Conservation (phyloP, 2,329 filamentous ascomycete genomes). For the Lasiodiplodia citricola region DNA sequence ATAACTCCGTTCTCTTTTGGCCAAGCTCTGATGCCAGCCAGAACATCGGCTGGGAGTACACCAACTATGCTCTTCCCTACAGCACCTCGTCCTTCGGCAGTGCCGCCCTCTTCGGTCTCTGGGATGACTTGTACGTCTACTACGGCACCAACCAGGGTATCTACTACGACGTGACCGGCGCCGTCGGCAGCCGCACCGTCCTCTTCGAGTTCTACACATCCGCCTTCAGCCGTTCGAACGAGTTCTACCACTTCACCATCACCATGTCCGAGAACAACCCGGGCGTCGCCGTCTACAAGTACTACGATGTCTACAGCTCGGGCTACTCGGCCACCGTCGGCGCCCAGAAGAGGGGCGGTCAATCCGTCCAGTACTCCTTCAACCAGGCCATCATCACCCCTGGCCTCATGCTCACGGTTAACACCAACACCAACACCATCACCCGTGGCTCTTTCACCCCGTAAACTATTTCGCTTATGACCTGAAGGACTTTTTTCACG, state of each 20-base stretch:
- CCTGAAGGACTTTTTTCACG: background rate
- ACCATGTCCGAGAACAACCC: background rate
- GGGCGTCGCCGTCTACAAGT: background rate
- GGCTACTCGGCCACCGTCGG: background rate
- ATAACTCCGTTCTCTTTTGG: background rate
- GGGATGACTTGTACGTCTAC: background rate
- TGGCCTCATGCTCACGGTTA: background rate
- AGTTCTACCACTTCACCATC: slow-evolving; percentile 7
- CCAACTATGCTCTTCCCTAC: background rate
- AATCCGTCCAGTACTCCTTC: background rate
- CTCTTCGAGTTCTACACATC: background rate
- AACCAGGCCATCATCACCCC: background rate
- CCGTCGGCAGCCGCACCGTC: background rate
- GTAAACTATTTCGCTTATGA: background rate
- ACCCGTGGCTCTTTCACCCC: background rate
- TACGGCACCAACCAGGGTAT: background rate
- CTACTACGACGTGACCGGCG: background rate
- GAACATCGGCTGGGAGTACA: background rate
- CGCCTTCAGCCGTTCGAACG: background rate
- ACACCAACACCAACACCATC: background rate
- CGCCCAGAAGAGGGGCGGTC: background rate
- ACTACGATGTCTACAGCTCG: background rate
- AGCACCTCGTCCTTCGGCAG: background rate
- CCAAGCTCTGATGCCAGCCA: background rate
- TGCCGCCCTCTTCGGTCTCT: background rate